Evolutionary conservation across 1,284 basidiomycete species (phyloP).

Genomic region (Apiotrichum akiyoshidainum): DNA sequence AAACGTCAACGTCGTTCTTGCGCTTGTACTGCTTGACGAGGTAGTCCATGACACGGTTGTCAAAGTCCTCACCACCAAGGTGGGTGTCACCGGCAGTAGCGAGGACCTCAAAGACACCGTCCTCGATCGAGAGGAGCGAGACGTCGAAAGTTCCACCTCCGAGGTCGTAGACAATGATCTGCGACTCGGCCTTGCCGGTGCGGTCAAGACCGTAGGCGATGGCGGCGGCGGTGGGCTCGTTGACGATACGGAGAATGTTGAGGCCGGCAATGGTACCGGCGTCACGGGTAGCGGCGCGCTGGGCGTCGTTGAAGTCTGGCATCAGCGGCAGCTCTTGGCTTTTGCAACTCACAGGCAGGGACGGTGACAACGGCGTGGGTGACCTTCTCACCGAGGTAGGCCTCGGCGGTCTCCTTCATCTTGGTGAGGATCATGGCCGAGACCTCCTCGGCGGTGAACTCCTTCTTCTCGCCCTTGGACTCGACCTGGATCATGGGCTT

Average conservation of each 20-base stretch:
- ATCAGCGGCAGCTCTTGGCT: conserved; percentile 6
- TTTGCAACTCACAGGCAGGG: conserved; percentile 33
- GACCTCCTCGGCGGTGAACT: conserved; percentile 93
- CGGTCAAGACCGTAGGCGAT: conserved; percentile 93
- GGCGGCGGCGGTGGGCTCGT: conserved; percentile 97
- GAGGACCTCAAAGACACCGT: conserved; percentile 99
- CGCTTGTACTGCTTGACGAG: conserved; percentile 96
- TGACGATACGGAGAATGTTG: conserved; percentile 95
- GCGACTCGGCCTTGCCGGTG: conserved; percentile 60
- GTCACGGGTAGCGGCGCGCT: conserved; percentile 97
- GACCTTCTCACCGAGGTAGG: conserved; percentile 82
- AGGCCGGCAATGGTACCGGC: conserved; percentile 96
- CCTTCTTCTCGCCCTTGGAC: conserved; percentile 79
- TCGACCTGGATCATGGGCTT: conserved; percentile 84
- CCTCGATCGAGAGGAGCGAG: conserved; percentile 93
- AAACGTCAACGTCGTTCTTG: conserved; percentile 87
- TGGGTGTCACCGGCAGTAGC: conserved; percentile 99
- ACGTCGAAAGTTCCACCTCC: conserved; percentile 99
- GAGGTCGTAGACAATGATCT: conserved; percentile 97
- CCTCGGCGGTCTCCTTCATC: conserved; percentile 98
- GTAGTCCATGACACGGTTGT: conserved; percentile 97
- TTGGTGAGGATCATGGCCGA: conserved; percentile 96
- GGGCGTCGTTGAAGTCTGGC: conserved; percentile 98
- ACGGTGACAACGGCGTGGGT: conserved; percentile 83
- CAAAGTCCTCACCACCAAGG: conserved; percentile 98